Base-by-base conservation (phyloP, 768 basidiomycete genomes). In the Calocybe indica region DNA sequence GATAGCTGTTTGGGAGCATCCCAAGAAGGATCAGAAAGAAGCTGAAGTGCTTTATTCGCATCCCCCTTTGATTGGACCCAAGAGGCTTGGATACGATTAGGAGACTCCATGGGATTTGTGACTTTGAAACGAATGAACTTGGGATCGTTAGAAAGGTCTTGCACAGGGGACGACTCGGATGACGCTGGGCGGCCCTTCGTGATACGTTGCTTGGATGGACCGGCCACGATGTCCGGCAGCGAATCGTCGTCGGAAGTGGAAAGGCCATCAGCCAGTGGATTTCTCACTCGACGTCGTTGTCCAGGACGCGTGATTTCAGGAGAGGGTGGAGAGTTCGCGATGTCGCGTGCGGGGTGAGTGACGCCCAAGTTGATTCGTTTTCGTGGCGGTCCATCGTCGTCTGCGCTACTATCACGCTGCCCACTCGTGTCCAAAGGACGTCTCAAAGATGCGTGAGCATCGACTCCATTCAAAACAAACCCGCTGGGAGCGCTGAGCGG, bases 191-290 rank as follows among this genome's bases (percentile, higher is more conserved):
- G 71, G 42, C 73, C 73, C 39, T 78, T 79, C 43, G 77, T 68
- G 52, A 85, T 70, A 37, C 83, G 80, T n/a, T 79, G 61, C 49
- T 69, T 74, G 6, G 72, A 72, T 14, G 78, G 59, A 32, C 71
- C 69, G 34, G 69, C 73, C 33, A 72, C 58, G 11, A 73, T 59
- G 36, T 66, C 59, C 14, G 62, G 58, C 22, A 69, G 71, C 53
- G 82, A 62, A 11, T 81, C 84, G 44, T 89, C 86, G 28, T 88
- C 87, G 28, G 84, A 86, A 1, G 85, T 84, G 5, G 75, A 64
- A 31, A 83, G 83, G 44, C 72, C 59, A 5, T 67, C 56, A 43
- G 76, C 74, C 29, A 65, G 40, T 52, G 61, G 65, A 47, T 62
- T 61, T 36, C 66, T 64, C 13, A 58, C 55, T 35, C 71, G 68